Conservation (phyloP, 257 asterid species). For the Solanum appendiculatum region DNA sequence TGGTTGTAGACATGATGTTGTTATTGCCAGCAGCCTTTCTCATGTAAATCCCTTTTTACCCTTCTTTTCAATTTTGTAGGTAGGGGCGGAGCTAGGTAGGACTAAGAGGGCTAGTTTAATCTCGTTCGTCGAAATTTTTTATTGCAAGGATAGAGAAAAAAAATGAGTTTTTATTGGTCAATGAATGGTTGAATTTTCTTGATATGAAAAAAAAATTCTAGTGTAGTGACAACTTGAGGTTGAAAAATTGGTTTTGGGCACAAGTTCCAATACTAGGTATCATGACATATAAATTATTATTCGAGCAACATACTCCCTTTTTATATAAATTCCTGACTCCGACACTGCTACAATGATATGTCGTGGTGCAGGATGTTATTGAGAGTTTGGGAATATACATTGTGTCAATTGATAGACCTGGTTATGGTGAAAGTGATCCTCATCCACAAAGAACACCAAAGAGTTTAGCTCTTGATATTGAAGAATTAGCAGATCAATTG, state of each 20-base stretch:
- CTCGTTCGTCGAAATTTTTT: background rate
- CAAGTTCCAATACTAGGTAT: background rate
- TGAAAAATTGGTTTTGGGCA: background rate
- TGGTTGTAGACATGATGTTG: background rate
- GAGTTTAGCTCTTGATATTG: background rate
- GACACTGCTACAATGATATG: background rate
- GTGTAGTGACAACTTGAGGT: background rate
- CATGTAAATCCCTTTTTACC: background rate
- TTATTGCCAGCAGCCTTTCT: background rate
- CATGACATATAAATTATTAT: background rate
- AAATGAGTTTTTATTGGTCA: background rate
- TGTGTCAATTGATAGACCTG: background rate
- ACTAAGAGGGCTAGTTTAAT: background rate
- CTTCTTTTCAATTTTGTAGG: background rate
- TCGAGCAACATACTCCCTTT: background rate
- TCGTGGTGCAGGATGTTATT: background rate
- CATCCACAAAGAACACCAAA: background rate
- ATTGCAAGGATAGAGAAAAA: background rate
- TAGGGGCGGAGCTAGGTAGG: background rate
- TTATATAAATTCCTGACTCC: background rate
- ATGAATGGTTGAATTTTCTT: background rate
- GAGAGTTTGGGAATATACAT: background rate
- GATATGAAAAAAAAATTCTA: background rate
- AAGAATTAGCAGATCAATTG: background rate
- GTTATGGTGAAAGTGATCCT: background rate